phyloP scores from a whole-genome alignment of 345 rosid genomes.

The Fremontodendron californicum region DNA sequence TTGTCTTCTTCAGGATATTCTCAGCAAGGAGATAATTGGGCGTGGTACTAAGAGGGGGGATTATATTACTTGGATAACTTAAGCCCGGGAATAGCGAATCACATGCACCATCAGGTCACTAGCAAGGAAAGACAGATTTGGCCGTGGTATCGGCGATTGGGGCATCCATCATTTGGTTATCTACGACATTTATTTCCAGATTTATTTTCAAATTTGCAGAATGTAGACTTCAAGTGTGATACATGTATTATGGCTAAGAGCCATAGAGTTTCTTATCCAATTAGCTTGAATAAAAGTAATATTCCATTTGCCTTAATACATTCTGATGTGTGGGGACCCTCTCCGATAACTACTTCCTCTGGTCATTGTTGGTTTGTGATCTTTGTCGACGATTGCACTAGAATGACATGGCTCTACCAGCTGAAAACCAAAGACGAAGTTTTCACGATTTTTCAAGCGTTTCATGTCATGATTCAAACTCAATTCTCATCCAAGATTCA shows the following conservation, averaged over 20 bases:
- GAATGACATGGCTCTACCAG: slow-evolving; percentile 5
- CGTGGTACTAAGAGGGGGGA: background rate
- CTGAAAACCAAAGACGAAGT: slow-evolving; percentile 5
- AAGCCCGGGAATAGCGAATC: background rate
- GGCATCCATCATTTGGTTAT: slow-evolving; percentile 16
- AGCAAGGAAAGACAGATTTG: slow-evolving; percentile 5
- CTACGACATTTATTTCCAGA: background rate
- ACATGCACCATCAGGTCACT: background rate
- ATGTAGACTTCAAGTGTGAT: background rate
- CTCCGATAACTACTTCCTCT: background rate
- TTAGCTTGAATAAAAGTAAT: slow-evolving; percentile 2
- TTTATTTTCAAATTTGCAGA: background rate
- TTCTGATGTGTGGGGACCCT: background rate
- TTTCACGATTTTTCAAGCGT: background rate
- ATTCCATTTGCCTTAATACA: background rate
- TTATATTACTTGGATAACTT: slow-evolving; percentile 2
- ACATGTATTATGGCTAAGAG: slow-evolving; percentile 19
- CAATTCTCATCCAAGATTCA: no score
- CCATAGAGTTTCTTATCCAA: slow-evolving; percentile 9
- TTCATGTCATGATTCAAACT: no score
- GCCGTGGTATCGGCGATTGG: slow-evolving; percentile 7
- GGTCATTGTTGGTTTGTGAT: background rate
- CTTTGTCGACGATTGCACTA: background rate
- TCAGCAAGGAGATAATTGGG: no score
- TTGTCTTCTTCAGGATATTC: no score